Conservation (phyloP, 352 stramenopile genomes). For the Globisporangium paroecandrum region DNA sequence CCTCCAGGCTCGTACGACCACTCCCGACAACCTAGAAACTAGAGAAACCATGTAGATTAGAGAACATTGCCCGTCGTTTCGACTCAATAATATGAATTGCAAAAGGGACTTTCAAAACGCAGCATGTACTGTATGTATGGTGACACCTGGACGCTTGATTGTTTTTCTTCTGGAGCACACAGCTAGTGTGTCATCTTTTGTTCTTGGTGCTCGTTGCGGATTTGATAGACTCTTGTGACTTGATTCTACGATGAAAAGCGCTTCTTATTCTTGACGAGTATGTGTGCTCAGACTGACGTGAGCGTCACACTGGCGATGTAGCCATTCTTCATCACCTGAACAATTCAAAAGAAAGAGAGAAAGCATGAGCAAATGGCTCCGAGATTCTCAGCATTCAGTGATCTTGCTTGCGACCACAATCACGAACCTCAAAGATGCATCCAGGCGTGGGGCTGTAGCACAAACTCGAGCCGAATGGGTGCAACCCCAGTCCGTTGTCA, state of each 20-base stretch:
- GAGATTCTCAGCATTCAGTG: not conserved
- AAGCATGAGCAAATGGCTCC: not conserved
- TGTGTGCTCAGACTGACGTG: conserved; percentile 17
- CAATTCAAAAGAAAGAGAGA: not conserved
- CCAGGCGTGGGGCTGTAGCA: conserved; percentile 72
- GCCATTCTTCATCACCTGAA: conserved; percentile 70
- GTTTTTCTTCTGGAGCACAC: not conserved
- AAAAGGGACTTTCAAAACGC: not conserved
- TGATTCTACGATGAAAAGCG: not conserved
- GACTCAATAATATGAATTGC: conserved; percentile 3
- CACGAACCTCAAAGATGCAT: conserved; percentile 63
- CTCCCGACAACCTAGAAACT: conserved; percentile 14
- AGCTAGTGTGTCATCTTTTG: conserved; percentile 5
- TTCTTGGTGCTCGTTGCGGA: not conserved
- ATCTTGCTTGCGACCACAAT: not conserved
- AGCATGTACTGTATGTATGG: not conserved
- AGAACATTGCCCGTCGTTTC: not conserved
- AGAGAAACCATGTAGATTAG: conserved; percentile 20
- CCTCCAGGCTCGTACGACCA: conserved; percentile 35
- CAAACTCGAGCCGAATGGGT: conserved; percentile 76
- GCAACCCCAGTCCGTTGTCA: conserved; percentile 68
- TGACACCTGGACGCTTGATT: not conserved
- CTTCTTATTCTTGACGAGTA: not conserved
- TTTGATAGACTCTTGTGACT: not conserved
- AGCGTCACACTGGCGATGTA: conserved; percentile 74